phyloP scores from a whole-genome alignment of 1,139 yeast genomes.

The Meyerozyma smithsonii region DNA sequence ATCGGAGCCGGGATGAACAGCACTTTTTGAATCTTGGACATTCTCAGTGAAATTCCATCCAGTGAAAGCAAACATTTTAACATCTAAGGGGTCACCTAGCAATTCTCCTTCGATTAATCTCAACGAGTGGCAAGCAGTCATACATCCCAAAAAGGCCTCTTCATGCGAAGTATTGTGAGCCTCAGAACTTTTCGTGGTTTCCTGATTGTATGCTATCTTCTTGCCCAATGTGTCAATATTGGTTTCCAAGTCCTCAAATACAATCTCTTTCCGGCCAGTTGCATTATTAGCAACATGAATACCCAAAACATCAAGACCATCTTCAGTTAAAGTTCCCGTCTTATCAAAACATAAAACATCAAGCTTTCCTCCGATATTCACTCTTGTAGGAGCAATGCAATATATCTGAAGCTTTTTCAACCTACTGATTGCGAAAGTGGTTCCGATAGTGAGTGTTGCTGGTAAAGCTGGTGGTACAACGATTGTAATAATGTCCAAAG shows the following conservation, averaged over 20 bases:
- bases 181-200: constrained; percentile 16
- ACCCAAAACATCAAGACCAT: constrained; percentile 90
- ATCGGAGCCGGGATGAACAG: constrained; percentile 21
- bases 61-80: constrained; percentile 88
- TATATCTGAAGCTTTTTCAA: constrained; percentile 61
- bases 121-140: constrained; percentile 87
- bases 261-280: constrained; percentile 44
- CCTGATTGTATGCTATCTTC: constrained; percentile 3
- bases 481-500: constrained; percentile 88
- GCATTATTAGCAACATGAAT: constrained; percentile 62
- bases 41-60: constrained; percentile 73
- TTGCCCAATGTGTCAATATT: constrained; percentile 22
- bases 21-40: constrained; percentile 26
- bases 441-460: constrained; percentile 93
- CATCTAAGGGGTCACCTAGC: constrained; percentile 90
- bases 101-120: constrained; percentile 72
- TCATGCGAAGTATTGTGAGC: constrained; percentile 21
- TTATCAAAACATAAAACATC: constrained; percentile 92
- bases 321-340: constrained; percentile 96
- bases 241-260: constrained; percentile 43
- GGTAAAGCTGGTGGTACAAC: constrained; percentile 99
- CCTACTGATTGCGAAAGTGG: constrained; percentile 82
- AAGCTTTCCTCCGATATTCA: constrained; percentile 89
- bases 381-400: constrained; percentile 90
- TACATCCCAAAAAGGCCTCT: constrained; percentile 40